Conservation (phyloP, 2,329 filamentous ascomycete species). For the Sphaerostilbella broomeana region DNA sequence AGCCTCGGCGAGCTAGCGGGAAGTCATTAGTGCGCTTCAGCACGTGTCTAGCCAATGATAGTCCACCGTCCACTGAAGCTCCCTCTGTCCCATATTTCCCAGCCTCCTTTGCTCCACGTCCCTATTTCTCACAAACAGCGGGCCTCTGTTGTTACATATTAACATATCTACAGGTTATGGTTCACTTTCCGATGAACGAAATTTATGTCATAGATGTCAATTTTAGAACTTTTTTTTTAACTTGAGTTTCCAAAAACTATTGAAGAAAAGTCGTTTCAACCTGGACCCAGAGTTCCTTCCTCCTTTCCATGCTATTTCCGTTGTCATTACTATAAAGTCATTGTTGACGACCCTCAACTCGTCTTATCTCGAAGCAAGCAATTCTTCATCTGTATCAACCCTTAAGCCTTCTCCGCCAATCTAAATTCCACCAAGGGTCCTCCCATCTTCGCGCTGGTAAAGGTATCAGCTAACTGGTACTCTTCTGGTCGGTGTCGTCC, state of each 20-base stretch:
- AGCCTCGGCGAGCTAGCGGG: slow-evolving; percentile 10
- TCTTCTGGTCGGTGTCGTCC: slow-evolving; percentile 51
- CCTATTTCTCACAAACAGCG: no score
- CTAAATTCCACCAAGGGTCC: slow-evolving; percentile 62
- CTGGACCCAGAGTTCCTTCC: no score
- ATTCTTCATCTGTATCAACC: no score
- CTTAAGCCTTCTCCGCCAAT: slow-evolving; percentile 21
- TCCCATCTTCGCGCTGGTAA: slow-evolving; percentile 67
- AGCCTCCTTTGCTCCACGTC: no score
- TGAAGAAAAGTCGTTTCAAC: no score
- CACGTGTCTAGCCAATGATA: slow-evolving; percentile 2
- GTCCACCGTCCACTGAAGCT: slow-evolving; percentile 31
- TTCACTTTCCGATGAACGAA: no score
- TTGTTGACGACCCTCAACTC: neutral
- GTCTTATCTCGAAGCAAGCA: neutral
- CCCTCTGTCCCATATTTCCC: no score
- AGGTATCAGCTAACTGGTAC: slow-evolving; percentile 66
- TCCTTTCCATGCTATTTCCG: neutral
- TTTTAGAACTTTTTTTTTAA: no score
- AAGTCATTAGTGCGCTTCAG: neutral
- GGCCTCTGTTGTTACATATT: no score
- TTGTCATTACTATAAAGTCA: neutral
- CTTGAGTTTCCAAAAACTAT: no score
- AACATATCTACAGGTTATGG: no score
- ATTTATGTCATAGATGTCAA: no score